Evolutionary conservation across 306 rosid genomes (phyloP).

Genomic region (Sesbania bispinosa): DNA sequence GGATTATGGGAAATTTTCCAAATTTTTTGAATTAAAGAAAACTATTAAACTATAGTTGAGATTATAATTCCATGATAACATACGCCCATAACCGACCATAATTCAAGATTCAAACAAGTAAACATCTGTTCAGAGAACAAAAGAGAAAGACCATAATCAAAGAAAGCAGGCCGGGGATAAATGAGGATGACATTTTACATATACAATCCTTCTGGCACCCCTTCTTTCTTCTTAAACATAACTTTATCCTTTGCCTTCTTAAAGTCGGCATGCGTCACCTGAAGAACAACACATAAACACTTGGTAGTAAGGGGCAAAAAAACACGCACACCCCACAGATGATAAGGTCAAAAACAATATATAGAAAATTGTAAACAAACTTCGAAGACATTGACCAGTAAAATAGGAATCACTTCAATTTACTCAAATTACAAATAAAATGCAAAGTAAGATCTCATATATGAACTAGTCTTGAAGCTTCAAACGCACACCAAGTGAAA

Average conservation of each 20-base stretch:
- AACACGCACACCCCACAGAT: neutral
- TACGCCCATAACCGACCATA: neutral
- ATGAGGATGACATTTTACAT: constrained; percentile 54
- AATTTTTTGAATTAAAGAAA: neutral
- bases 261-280: constrained; percentile 88
- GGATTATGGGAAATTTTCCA: neutral
- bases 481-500: neutral
- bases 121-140: constrained; percentile 9
- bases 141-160: neutral
- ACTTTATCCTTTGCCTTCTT: constrained; percentile 99
- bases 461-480: neutral
- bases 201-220: constrained; percentile 95
- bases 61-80: constrained; percentile 10
- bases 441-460: constrained; percentile 5
- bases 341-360: neutral
- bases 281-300: constrained; percentile 25
- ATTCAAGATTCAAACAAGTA: neutral
- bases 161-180: neutral
- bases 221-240: constrained; percentile 99
- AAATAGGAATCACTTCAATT: neutral
- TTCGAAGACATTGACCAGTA: neutral
- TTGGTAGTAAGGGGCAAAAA: neutral
- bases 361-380: constrained; percentile 2
- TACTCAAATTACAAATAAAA: neutral
- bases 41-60: neutral